phyloP scores from a whole-genome alignment of 305 asterid genomes.

The Striga hermonthica region DNA sequence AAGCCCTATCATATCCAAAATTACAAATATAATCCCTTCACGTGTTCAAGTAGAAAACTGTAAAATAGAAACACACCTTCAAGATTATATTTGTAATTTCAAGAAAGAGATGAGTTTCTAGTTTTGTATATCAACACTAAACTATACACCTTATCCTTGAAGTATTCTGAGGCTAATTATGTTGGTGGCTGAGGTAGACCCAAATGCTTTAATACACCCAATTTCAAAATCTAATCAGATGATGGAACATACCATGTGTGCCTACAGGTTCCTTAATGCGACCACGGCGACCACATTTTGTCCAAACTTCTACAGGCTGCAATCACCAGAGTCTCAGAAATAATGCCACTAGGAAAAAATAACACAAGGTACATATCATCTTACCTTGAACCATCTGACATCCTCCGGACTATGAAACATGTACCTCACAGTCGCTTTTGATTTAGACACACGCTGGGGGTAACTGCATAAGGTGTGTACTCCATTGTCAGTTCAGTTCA shows the following conservation, averaged over 20 bases:
- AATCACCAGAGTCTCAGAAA: constrained; percentile 26
- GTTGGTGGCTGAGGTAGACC: too few species aligned
- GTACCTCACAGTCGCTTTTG: constrained; percentile 85
- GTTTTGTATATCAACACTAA: background rate
- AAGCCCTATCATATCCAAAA: too few species aligned
- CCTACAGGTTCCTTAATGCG: constrained; percentile 96
- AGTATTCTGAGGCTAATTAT: too few species aligned
- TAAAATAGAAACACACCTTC: background rate
- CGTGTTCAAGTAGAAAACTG: background rate
- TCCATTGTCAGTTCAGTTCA: constrained; percentile 25
- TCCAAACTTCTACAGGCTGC: constrained; percentile 94
- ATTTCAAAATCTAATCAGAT: too few species aligned
- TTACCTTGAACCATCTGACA: constrained; percentile 98
- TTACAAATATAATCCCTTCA: too few species aligned
- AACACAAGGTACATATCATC: background rate
- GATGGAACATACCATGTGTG: constrained; percentile 70
- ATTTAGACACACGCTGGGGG: constrained; percentile 93
- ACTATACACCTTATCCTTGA: too few species aligned
- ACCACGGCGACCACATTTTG: constrained; percentile 93
- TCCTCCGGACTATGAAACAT: constrained; percentile 98
- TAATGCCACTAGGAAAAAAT: background rate
- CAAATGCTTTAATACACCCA: too few species aligned
- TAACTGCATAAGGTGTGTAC: constrained; percentile 57
- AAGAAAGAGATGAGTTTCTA: too few species aligned
- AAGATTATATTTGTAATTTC: background rate